Evolutionary conservation across 1,284 basidiomycete genomes (phyloP).

Genomic region (Puccinia horiana): DNA sequence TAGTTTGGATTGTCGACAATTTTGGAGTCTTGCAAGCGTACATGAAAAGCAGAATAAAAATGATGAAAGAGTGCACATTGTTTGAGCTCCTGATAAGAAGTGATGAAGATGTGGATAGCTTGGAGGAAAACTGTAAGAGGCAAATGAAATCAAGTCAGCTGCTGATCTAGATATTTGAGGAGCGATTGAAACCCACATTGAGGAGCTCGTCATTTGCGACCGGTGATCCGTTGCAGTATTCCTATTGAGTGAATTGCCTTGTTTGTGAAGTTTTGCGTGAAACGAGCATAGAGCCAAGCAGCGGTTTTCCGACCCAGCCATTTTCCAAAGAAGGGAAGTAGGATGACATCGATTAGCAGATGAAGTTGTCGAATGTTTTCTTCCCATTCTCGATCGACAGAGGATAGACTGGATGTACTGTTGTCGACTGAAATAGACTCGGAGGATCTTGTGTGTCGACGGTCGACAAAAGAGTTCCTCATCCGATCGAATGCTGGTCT

Average conservation of each 20-base stretch:
- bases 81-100: too few species aligned
- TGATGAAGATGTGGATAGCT: neutral
- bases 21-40: too few species aligned
- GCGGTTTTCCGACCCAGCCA: conserved; percentile 82
- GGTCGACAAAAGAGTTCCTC: neutral
- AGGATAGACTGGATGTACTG: conserved; percentile 23
- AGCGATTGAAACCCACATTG: neutral
- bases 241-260: neutral
- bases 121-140: neutral
- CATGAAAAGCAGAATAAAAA: too few species aligned
- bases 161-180: neutral
- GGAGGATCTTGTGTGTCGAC: neutral
- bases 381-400: conserved; percentile 71
- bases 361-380: conserved; percentile 81
- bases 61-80: too few species aligned
- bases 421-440: neutral
- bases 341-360: conserved; percentile 73
- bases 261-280: conserved; percentile 25
- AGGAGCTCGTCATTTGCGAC: neutral
- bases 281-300: conserved; percentile 64
- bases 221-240: neutral
- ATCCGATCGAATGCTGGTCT: conserved; percentile 16
- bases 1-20: too few species aligned
- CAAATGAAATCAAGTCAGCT: neutral
- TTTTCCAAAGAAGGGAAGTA: conserved; percentile 82